Base-by-base conservation (phyloP, 2,329 filamentous ascomycete species). In the Colletotrichum sublineola region DNA sequence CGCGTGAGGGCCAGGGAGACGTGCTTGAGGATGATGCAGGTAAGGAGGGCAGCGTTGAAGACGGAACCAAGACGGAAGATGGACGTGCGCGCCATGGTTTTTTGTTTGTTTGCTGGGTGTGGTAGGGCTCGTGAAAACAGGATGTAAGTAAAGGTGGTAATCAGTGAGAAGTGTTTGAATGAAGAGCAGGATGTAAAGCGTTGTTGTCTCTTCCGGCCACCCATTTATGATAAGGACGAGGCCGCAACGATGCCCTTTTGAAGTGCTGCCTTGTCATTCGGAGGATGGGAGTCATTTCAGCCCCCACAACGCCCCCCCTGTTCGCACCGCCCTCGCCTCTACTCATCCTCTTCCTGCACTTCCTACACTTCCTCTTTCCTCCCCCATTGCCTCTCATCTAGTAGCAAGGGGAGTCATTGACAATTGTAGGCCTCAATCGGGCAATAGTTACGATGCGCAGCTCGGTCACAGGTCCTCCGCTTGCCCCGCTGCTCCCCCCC, bases 1-100 rank as follows among this genome's bases (percentile, higher is more conserved):
- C 61, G 60, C 12, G 60, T 48, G 40, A 72, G 46, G 38, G 53
- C 66, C 33, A 72, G 42, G 15, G 60, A 55, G 33, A 69, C 60
- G n/a, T 69, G 69, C 46, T 72, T 72, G 66, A 72, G 69, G 7
- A 72, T 69, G 69, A 72, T 72, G 66, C 60, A 72, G 40, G 14
- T 7, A 31, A 72, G 69, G 14, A 72, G 29, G 8, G 64, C 33
- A 40, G 60, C 69, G 38, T 64, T 72, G 40, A 72, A 48, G 20
- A 40, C 69, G 53, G 69, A 69, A 15, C 66, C 58, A 40, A 69
- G n/a, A 5, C 66, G 60, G 60, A 72, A 72, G 4, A 72, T 18
- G 29, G 69, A 72, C 1, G 40, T 55, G 20, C 55, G 48, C 12
- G 69, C 46, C 69, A 72, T 72, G 24, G 9, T 52, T 31, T 46